A percentile compares a stretch with the other conserved stretches of the same genome.
Evolutionary conservation across 169 alveolate genomes (phyloP).

Genomic region (Plasmodium ovale): DNA sequence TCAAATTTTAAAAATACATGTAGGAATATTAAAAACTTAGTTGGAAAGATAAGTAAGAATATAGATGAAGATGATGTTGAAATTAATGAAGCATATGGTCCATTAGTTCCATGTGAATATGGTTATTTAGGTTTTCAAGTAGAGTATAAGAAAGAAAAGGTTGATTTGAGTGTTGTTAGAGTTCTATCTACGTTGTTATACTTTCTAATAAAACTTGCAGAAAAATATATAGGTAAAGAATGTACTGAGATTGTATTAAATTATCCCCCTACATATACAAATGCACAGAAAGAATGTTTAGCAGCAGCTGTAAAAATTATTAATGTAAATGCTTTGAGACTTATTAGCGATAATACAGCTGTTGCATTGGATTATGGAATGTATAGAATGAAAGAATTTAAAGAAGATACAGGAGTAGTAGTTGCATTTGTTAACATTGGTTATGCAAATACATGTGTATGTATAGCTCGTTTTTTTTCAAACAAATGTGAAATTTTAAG

Average conservation of each 20-base stretch:
- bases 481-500: constrained; percentile 92
- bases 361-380: constrained; percentile 98
- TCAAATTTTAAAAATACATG: constrained; percentile 92
- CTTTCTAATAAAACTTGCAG: constrained; percentile 87
- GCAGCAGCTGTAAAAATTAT: constrained; percentile 95
- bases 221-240: constrained; percentile 83
- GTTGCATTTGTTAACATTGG: constrained; percentile 97
- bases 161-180: constrained; percentile 87
- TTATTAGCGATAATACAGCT: constrained; percentile 97
- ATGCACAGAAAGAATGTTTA: constrained; percentile 93
- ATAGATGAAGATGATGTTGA: constrained; percentile 71
- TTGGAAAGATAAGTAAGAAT: constrained; percentile 87
- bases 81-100: constrained; percentile 76
- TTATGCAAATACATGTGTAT: constrained; percentile 93
- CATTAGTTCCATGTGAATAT: constrained; percentile 84
- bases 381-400: constrained; percentile 94
- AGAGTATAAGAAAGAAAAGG: constrained; percentile 86
- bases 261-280: constrained; percentile 93
- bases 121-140: constrained; percentile 86
- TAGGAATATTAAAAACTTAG: constrained; percentile 89
- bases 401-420: constrained; percentile 90
- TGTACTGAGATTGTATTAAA: constrained; percentile 90
- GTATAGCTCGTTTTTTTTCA: constrained; percentile 92
- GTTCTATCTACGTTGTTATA: constrained; percentile 91
- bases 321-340: constrained; percentile 92